Base-by-base conservation (phyloP, 129 eudicot species). In the Arctium lappa region DNA sequence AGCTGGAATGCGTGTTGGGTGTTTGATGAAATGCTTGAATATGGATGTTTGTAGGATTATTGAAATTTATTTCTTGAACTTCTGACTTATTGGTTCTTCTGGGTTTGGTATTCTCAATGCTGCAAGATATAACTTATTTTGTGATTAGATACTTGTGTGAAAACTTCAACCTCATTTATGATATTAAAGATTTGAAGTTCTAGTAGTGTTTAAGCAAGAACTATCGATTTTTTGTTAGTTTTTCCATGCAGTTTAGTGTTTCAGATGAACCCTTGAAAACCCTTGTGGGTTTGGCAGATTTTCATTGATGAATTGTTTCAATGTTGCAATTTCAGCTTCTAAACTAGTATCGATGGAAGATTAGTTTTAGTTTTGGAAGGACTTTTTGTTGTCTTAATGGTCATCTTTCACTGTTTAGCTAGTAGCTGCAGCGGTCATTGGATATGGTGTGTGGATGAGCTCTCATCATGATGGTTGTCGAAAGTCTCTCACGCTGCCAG, bases 371-470 rank as follows among this genome's bases (percentile, higher is more conserved):
- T 32, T 68, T 46, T 6, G 32, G 76, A 40, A 8, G 34, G 34
- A 34, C 46, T 44, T 80, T 71, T 40, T 81, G 77, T 68, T 32
- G 42, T 50, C 16, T 81, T 53, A 71, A 68, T 77, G n/a, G 40
- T 73, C 88, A 12, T 66, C 73, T 75, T 77, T 75, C 3, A 75
- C 69, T 83, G 29, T 48, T 80, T 85, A 95, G 97, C 81, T 95
- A 31, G 85, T 92, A 85, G 97, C 93, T 75, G 86, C 88, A 75
- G 90, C 78, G 76, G 97, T 95, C 50, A 74, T 95, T 8, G 97
- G 94, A 80, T 95, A 91, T 84, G 98, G 97, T 44, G 90, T 92
- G 88, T 95, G 98, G 98, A 87, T 95, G 97, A 87, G 93, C 89
- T 85, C 85, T 80, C 93, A 92, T 69, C 92, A 91, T 6, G 97